Conservation (phyloP, 805 yeast genomes). For the Kurtzmaniella cleridarum region DNA sequence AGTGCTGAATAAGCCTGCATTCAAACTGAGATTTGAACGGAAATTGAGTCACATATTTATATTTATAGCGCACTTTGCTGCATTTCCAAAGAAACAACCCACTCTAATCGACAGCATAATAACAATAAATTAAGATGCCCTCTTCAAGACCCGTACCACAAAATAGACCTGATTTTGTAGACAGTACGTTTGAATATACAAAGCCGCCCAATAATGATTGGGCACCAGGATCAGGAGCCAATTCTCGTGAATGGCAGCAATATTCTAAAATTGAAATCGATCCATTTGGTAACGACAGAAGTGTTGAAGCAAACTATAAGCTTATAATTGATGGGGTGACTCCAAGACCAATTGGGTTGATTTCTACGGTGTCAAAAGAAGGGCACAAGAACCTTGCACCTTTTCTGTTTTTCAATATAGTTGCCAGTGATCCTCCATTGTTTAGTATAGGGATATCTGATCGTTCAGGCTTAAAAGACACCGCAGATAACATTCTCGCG, state of each 20-base stretch:
- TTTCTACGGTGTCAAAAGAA: conserved; percentile 40
- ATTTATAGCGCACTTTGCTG: too few relatives aligned
- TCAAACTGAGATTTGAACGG: too few relatives aligned
- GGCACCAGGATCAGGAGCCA: conserved; percentile 47
- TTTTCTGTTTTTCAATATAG: conserved; percentile 49
- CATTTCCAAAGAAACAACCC: too few relatives aligned
- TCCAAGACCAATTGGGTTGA: conserved; percentile 59
- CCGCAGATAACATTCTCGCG: conserved; percentile 42
- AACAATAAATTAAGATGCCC: too few relatives aligned
- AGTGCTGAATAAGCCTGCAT: too few relatives aligned
- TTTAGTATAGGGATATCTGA: conserved; percentile 47
- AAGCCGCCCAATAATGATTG: conserved; percentile 28
- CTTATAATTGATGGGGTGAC: conserved; percentile 46
- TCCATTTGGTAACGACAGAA: conserved; percentile 40
- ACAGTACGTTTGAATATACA: conserved; percentile 7
- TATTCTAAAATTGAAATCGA: conserved; percentile 44
- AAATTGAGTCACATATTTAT: too few relatives aligned
- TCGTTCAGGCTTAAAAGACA: conserved; percentile 42
- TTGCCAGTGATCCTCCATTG: conserved; percentile 52
- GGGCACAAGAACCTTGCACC: conserved; percentile 53
- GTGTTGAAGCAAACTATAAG: conserved; percentile 42
- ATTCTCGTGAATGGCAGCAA: conserved; percentile 36
- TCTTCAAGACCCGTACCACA: too few relatives aligned
- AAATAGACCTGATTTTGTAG: too few relatives aligned
- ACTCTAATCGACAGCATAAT: too few relatives aligned